phyloP scores from a whole-genome alignment of 2,329 filamentous ascomycete genomes.

The Pyrenophora tritici-repentis region DNA sequence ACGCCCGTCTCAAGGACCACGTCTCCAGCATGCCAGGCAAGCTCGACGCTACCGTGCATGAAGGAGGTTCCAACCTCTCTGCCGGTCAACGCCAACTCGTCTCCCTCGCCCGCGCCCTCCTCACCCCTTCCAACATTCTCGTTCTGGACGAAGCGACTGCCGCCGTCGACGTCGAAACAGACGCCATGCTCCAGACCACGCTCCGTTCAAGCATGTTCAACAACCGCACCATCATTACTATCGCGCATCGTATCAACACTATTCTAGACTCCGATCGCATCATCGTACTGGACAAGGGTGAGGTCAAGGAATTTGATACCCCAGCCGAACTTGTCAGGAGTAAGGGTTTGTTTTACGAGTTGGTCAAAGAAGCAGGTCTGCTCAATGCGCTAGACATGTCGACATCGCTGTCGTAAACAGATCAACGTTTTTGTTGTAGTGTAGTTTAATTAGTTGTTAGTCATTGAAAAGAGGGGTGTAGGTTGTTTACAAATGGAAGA shows the following conservation, averaged over 20 bases:
- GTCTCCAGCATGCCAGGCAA: conserved; percentile 84
- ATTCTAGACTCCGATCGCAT: conserved; percentile 89
- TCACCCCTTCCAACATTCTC: conserved; percentile 95
- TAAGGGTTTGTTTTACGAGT: conserved; percentile 81
- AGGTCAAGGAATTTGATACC: conserved; percentile 90
- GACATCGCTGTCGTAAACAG: neutral
- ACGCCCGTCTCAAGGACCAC: conserved; percentile 91
- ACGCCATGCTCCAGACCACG: conserved; percentile 67
- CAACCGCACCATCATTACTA: conserved; percentile 96
- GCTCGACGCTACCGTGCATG: conserved; percentile 86
- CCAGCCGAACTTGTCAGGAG: conserved; percentile 76
- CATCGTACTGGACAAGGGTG: conserved; percentile 87
- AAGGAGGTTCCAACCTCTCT: conserved; percentile 96
- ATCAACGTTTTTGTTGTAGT: too few species aligned
- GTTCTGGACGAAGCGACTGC: conserved; percentile 95
- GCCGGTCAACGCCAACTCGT: conserved; percentile 94
- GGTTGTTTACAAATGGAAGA: too few species aligned
- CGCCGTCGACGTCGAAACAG: conserved; percentile 71
- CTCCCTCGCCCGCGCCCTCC: conserved; percentile 87
- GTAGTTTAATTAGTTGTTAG: too few species aligned
- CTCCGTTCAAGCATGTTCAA: conserved; percentile 72
- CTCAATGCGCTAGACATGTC: conserved; percentile 42
- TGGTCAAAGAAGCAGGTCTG: conserved; percentile 90
- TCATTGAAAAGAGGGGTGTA: too few species aligned
- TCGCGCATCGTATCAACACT: conserved; percentile 97